Base-by-base conservation (phyloP, 2,329 filamentous ascomycete species). In the Zalaria obscura region DNA sequence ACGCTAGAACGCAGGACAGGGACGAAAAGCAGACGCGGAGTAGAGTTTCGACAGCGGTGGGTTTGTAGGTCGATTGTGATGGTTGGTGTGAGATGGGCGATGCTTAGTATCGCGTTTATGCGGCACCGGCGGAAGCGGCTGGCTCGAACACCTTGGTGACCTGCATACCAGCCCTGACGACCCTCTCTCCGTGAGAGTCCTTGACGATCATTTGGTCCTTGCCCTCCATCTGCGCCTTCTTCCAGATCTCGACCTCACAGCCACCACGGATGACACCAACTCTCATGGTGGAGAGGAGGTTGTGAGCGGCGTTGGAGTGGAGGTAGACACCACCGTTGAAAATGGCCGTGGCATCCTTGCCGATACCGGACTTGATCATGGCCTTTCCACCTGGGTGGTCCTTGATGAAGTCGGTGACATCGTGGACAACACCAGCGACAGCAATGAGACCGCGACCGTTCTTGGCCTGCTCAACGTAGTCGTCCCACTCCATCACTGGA, bases 311-410 rank as follows among this genome's bases (percentile, higher is more conserved):
- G 65, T 93, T 93, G 60, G 80, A 86, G 70, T 93, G 85, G 61
- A 81, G 75, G 69, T 93, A 93, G 47, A 93, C 82, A 65, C 85
- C 85, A 50, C 85, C 85, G 63, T 93, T 93, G 75, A 93, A 93
- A 65, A 88, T 85, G 52, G 84, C 83, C 10, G 85, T 91, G 42
- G 84, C 83, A 48, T 93, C 85, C 69, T 91, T 91, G 60, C 85
- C 85, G 43, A 93, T 75, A 39, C 79, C 83, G 27, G 80, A 83
- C 50, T 69, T 76, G 67, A 93, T 91, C 66, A 93, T 80, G 35
- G 83, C 82, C 70, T 83, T 86, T 58, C 85, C 85, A 71, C 85
- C 85, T n/a, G 85, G 85, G 63, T 93, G 85, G 55, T 88, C 82
- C 63, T 83, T 82, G 69, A 91, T 83, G 65, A 93, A 93, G 59